Percentiles rank a stretch among this genome's conserved stretches.
These are phyloP conservation scores for Silene conica DNA, from an alignment of 148 eudicot genomes.

Conservation along the genomic window DNA sequence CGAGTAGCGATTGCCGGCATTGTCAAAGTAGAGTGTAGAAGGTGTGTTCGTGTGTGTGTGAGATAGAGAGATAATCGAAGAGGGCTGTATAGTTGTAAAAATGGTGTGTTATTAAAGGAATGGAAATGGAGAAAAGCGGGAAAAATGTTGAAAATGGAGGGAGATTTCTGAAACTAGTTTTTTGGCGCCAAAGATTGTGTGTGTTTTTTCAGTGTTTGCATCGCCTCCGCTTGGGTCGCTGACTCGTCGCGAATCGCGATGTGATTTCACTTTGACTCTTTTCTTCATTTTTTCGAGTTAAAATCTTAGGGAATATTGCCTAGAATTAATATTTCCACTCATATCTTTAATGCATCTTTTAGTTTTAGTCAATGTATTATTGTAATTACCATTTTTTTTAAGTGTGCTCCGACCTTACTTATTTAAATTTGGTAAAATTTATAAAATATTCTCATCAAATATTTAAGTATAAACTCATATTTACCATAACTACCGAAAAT, in stretches of 20 bases:
- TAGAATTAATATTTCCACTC: no score
- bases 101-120: neutral
- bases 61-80: conserved; percentile 6
- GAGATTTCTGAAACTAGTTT: neutral
- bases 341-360: no score
- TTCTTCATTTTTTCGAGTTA: neutral
- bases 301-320: no score
- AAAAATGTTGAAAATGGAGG: conserved; percentile 14
- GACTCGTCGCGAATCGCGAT: no score
- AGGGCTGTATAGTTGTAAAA: neutral
- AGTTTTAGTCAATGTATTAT: no score
- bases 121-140: conserved; percentile 9
- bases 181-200: conserved; percentile 18
- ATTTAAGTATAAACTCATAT: no score
- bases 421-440: no score
- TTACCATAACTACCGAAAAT: no score
- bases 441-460: no score
- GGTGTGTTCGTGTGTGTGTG: no score
- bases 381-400: no score
- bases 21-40: neutral
- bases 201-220: neutral
- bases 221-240: conserved; percentile 2
- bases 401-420: no score
- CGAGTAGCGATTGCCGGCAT: conserved; percentile 26
- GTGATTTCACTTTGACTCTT: neutral